Percentiles rank a stretch among this genome's conserved stretches.
phyloP scores from a whole-genome alignment of 2,329 filamentous ascomycete genomes.

The Ilyonectria robusta region DNA sequence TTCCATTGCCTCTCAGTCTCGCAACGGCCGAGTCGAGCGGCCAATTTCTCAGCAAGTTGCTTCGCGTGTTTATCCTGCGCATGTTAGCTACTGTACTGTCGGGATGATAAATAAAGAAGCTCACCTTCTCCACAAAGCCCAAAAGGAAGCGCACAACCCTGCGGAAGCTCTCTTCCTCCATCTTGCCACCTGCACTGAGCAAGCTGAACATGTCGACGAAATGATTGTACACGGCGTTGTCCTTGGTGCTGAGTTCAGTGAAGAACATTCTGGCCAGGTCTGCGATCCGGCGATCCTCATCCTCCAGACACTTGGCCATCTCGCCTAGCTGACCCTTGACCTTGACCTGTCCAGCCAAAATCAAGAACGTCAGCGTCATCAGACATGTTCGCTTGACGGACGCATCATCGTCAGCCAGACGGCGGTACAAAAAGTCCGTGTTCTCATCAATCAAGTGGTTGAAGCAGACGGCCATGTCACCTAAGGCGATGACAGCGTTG shows the following conservation, averaged over 20 bases:
- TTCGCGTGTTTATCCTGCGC: constrained; percentile 94
- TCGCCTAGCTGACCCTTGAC: constrained; percentile 98
- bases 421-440: constrained; percentile 96
- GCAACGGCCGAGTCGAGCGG: constrained; percentile 85
- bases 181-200: constrained; percentile 82
- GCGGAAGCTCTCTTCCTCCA: constrained; percentile 89
- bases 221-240: constrained; percentile 99
- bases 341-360: constrained; percentile 97
- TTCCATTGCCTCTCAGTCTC: constrained; percentile 98
- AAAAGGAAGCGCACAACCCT: constrained; percentile 93
- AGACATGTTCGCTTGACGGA: constrained; percentile 97
- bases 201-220: constrained; percentile 99
- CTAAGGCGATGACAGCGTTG: constrained; percentile 96
- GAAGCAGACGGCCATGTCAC: constrained; percentile 99
- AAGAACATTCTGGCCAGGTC: constrained; percentile 99
- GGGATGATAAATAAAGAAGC: constrained; percentile 39
- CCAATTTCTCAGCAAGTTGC: constrained; percentile 92
- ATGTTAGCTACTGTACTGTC: constrained; percentile 40
- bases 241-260: constrained; percentile 95
- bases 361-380: constrained; percentile 98
- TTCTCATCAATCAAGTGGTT: constrained; percentile 99
- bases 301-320: constrained; percentile 99
- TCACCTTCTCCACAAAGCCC: constrained; percentile 97
- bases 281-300: constrained; percentile 93
- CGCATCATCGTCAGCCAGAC: constrained; percentile 88